Conservation (phyloP, 139 green algal genomes). For the Chlamydomonas schloesseri region DNA sequence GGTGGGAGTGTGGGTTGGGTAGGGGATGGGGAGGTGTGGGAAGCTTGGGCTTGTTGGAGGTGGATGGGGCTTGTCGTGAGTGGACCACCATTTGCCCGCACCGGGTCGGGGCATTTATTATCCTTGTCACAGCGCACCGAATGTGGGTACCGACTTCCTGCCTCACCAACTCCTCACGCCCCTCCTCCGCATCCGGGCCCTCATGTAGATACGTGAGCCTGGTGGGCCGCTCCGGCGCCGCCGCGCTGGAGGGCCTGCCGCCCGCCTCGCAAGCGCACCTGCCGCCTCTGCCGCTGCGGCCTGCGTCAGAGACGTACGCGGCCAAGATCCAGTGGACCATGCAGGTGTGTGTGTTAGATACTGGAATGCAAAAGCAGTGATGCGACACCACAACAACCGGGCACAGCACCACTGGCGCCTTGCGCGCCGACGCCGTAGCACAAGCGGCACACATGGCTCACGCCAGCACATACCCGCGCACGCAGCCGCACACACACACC, state of each 20-base stretch:
- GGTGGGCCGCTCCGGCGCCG: constrained; percentile 43
- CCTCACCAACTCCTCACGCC: too few species aligned
- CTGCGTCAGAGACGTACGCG: constrained; percentile 35
- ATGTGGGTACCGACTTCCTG: too few species aligned
- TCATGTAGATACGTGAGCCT: constrained; percentile 43
- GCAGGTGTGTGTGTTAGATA: constrained; percentile 17
- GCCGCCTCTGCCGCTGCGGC: constrained; percentile 49
- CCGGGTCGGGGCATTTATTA: too few species aligned
- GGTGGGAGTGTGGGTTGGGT: not conserved
- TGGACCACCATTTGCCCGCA: too few species aligned
- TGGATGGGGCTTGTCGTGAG: not conserved
- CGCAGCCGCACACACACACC: too few species aligned
- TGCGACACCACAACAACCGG: too few species aligned
- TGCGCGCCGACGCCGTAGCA: too few species aligned
- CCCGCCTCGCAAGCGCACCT: constrained; percentile 7
- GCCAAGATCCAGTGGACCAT: constrained; percentile 52
- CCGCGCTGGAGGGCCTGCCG: constrained; percentile 44
- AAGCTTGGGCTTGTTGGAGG: not conserved
- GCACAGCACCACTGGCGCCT: too few species aligned
- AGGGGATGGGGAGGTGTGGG: not conserved
- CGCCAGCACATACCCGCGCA: too few species aligned
- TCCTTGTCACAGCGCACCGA: too few species aligned
- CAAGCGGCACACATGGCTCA: too few species aligned
- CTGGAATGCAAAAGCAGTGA: too few species aligned
- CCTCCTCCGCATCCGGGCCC: not conserved